Conservation (phyloP, 164 flowering plant genomes). For the Nymphaea thermarum region DNA sequence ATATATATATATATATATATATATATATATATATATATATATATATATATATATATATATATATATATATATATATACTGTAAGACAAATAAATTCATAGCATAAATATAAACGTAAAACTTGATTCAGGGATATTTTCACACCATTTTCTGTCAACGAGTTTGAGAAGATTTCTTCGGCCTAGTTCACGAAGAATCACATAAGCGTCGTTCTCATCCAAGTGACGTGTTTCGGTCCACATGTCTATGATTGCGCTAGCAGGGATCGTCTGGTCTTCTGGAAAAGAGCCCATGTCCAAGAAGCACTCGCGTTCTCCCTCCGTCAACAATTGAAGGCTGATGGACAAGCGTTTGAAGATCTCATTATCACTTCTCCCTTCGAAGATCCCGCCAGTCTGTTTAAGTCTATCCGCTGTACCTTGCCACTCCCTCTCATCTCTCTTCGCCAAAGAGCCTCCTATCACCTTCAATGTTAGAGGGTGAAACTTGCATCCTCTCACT, state of each 20-base stretch:
- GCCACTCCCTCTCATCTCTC: conserved; percentile 50
- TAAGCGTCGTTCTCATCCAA: conserved; percentile 19
- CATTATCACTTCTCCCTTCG: too few species aligned
- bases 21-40: too few species aligned
- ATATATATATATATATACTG: too few species aligned
- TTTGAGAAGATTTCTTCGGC: conserved; percentile 11
- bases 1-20: too few species aligned
- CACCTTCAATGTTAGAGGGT: conserved; percentile 76
- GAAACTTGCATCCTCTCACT: conserved; percentile 58
- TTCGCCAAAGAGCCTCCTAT: conserved; percentile 63
- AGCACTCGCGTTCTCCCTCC: conserved; percentile 44
- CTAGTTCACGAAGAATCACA: conserved; percentile 19
- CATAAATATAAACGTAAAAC: too few species aligned
- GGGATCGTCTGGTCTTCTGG: conserved; percentile 46
- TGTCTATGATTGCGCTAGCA: conserved; percentile 28
- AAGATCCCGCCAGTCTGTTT: conserved; percentile 31
- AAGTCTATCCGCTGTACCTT: conserved; percentile 42
- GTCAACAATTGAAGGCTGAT: conserved; percentile 32
- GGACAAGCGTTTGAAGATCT: conserved; percentile 25
- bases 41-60: too few species aligned
- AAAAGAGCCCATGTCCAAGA: conserved; percentile 37
- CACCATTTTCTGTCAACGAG: not conserved
- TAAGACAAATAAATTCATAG: too few species aligned
- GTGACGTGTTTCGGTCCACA: too few species aligned
- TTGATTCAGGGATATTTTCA: too few species aligned